Conservation (phyloP, 768 basidiomycete genomes). For the Mycena albidolilacea region DNA sequence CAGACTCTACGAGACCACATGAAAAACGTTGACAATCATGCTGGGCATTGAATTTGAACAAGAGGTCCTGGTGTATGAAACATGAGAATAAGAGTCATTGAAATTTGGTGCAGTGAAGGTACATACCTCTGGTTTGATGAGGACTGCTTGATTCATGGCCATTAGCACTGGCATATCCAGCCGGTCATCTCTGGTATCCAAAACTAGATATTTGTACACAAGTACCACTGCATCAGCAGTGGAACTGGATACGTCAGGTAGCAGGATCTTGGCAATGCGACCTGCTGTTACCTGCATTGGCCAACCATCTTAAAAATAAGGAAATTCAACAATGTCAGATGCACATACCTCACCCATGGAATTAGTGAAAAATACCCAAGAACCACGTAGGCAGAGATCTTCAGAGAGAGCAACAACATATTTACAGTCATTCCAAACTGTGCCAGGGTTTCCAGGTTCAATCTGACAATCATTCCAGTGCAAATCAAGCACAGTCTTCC, state of each 20-base stretch:
- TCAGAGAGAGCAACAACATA: neutral
- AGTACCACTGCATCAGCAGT: neutral
- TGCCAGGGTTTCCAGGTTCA: too few species aligned
- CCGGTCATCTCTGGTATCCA: neutral
- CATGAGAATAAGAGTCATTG: too few species aligned
- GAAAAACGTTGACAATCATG: too few species aligned
- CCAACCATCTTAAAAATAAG: too few species aligned
- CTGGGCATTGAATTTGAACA: too few species aligned
- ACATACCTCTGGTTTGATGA: neutral
- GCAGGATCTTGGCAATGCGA: neutral
- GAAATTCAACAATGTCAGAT: neutral
- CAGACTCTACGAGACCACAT: too few species aligned
- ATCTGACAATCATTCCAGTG: too few species aligned
- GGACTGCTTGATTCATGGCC: too few species aligned
- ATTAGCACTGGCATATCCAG: neutral
- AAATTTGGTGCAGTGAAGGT: too few species aligned
- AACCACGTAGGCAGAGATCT: neutral
- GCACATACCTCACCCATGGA: neutral
- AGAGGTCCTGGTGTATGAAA: too few species aligned
- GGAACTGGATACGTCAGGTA: neutral
- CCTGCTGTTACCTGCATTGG: neutral
- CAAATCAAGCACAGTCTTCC: too few species aligned
- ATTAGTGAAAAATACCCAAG: neutral
- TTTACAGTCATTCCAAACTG: conserved; percentile 1
- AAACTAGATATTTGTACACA: neutral